These are phyloP conservation scores for Eruca vesicaria DNA, from an alignment of 441 rosid species.

Conservation along the genomic window DNA sequence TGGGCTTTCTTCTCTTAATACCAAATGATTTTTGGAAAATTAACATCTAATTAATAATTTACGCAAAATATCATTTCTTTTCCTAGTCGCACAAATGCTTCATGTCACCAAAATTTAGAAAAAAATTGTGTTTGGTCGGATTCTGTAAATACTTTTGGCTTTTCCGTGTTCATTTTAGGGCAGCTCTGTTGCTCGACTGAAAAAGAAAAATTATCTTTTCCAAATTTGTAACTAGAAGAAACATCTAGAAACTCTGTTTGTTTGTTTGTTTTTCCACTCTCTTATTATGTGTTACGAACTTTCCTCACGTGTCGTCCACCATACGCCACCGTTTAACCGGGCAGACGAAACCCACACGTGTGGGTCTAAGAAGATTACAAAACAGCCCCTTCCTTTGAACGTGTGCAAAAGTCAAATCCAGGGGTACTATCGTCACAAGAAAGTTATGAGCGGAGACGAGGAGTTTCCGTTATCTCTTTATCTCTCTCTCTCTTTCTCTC, in stretches of 20 bases:
- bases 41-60: not conserved
- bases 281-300: conserved; percentile 8
- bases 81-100: not conserved
- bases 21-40: not conserved
- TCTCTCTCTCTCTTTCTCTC: conserved; percentile 26
- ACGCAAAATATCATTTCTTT: not conserved
- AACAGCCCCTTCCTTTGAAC: not conserved
- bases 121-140: not conserved
- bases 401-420: conserved; percentile 15
- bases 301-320: conserved; percentile 12
- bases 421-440: conserved; percentile 16
- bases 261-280: not conserved
- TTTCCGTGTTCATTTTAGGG: not conserved
- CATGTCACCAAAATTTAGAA: not conserved
- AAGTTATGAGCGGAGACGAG: conserved; percentile 53
- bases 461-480: conserved; percentile 67
- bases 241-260: not conserved
- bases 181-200: not conserved
- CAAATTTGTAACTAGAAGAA: not conserved
- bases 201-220: not conserved
- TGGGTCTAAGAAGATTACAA: not conserved
- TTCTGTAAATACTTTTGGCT: not conserved
- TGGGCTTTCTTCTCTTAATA: not conserved
- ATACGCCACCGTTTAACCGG: conserved; percentile 9
- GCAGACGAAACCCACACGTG: conserved; percentile 13